Evolutionary conservation across 306 rosid species (phyloP).

Genomic region (Luffa aegyptiaca): DNA sequence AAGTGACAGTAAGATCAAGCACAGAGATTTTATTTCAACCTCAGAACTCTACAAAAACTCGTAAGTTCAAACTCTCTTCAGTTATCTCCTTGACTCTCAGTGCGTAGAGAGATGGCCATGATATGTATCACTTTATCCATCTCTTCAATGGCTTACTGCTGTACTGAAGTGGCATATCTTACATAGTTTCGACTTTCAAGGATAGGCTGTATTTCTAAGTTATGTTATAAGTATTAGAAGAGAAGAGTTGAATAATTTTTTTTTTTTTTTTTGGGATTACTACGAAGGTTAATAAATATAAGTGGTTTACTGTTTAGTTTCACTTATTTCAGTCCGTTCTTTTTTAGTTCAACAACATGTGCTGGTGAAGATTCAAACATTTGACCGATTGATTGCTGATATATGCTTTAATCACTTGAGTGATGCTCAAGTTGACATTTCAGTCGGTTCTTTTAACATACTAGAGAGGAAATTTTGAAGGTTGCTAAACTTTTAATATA

Average conservation of each 20-base stretch:
- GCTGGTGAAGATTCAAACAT: too few relatives aligned
- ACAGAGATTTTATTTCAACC: constrained; percentile 75
- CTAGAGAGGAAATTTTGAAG: too few relatives aligned
- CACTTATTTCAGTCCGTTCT: too few relatives aligned
- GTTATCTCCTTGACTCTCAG: constrained; percentile 58
- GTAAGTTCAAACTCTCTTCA: constrained; percentile 70
- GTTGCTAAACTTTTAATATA: too few relatives aligned
- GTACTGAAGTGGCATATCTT: background rate
- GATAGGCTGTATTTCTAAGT: background rate
- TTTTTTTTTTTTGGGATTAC: background rate
- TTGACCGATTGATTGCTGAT: too few relatives aligned
- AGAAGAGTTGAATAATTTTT: background rate
- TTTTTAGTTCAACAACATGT: too few relatives aligned
- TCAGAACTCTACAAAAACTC: constrained; percentile 35
- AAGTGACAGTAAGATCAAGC: constrained; percentile 60
- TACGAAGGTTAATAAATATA: background rate
- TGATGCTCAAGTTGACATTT: too few relatives aligned
- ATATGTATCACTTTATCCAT: background rate
- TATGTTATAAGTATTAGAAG: background rate
- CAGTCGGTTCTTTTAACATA: too few relatives aligned
- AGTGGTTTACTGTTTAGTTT: background rate
- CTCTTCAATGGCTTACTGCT: background rate
- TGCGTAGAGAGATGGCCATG: constrained; percentile 25
- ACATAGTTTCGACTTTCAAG: background rate
- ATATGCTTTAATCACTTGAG: too few relatives aligned